Percentiles rank a stretch among this genome's conserved stretches.
These are phyloP conservation scores for Yarrowia keelungensis DNA, from an alignment of 805 yeast species.

Conservation along the genomic window DNA sequence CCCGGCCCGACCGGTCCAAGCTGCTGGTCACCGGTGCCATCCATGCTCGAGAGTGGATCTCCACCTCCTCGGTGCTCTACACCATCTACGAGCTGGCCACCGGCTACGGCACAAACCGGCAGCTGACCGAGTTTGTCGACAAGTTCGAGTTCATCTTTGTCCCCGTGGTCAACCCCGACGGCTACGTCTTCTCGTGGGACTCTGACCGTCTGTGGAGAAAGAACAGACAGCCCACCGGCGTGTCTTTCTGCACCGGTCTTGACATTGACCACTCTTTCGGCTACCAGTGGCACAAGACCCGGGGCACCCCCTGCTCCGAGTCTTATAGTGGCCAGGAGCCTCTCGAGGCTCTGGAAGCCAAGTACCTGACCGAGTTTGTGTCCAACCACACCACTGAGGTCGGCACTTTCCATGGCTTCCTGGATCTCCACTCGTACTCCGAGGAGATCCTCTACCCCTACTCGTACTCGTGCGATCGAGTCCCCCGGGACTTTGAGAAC, in stretches of 20 bases:
- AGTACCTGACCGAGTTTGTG: conserved; percentile 41
- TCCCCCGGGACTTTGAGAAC: conserved; percentile 82
- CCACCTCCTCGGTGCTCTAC: conserved; percentile 72
- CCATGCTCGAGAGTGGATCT: conserved; percentile 92
- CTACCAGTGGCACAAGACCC: conserved; percentile 64
- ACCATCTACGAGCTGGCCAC: conserved; percentile 57
- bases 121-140: conserved; percentile 58
- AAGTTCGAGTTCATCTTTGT: conserved; percentile 74
- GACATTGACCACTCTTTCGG: conserved; percentile 85
- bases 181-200: conserved; percentile 83
- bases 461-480: conserved; percentile 74
- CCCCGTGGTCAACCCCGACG: conserved; percentile 91
- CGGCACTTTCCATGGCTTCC: conserved; percentile 65
- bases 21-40: conserved; percentile 82
- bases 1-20: conserved; percentile 58
- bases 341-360: conserved; percentile 68
- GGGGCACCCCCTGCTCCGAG: conserved; percentile 71
- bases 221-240: conserved; percentile 76
- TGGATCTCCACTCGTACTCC: conserved; percentile 85
- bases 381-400: conserved; percentile 45
- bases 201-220: conserved; percentile 86
- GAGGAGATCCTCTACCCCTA: conserved; percentile 85
- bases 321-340: conserved; percentile 79
- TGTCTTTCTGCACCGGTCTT: conserved; percentile 75
- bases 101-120: conserved; percentile 44